Conservation (phyloP, 2,329 filamentous ascomycete genomes). For the Paracamarosporium sp. region DNA sequence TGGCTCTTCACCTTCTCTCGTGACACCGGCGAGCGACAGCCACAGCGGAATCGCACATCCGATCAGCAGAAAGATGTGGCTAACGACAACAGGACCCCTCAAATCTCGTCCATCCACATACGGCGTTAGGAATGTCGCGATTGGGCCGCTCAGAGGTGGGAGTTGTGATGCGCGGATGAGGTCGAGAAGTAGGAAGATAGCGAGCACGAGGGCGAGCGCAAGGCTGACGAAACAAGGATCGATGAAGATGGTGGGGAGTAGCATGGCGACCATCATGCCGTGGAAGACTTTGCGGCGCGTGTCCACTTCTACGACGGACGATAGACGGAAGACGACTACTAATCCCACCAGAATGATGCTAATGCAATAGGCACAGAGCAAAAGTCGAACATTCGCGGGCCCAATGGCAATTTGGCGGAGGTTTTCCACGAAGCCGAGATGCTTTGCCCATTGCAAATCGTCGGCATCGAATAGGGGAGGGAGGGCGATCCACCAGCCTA, state of each 20-base stretch:
- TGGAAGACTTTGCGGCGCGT: slow-evolving; percentile 97
- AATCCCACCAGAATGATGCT: slow-evolving; percentile 74
- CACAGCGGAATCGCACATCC: slow-evolving; percentile 95
- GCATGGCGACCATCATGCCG: slow-evolving; percentile 97
- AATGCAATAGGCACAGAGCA: slow-evolving; percentile 77
- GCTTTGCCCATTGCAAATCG: slow-evolving; percentile 15
- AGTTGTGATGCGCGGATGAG: slow-evolving; percentile 89
- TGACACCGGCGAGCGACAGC: slow-evolving; percentile 78
- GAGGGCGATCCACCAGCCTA: slow-evolving; percentile 78
- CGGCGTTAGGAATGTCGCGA: slow-evolving; percentile 86
- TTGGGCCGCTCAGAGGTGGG: slow-evolving; percentile 83
- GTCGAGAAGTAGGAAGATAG: slow-evolving; percentile 87
- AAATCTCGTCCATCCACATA: slow-evolving; percentile 96
- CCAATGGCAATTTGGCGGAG: slow-evolving; percentile 71
- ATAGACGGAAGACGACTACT: slow-evolving; percentile 75
- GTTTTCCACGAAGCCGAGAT: slow-evolving; percentile 59
- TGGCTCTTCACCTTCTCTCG: slow-evolving; percentile 62
- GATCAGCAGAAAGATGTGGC: slow-evolving; percentile 93
- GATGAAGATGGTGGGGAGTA: slow-evolving; percentile 83
- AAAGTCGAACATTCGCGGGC: slow-evolving; percentile 79
- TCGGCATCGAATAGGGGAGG: slow-evolving; percentile 55
- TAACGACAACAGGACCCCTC: slow-evolving; percentile 91
- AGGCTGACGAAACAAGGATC: slow-evolving; percentile 85
- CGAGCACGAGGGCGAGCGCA: slow-evolving; percentile 78
- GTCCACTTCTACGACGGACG: slow-evolving; percentile 85